These are phyloP conservation scores for Eucalyptus marginata DNA, from an alignment of 345 rosid species.

Conservation along the genomic window DNA sequence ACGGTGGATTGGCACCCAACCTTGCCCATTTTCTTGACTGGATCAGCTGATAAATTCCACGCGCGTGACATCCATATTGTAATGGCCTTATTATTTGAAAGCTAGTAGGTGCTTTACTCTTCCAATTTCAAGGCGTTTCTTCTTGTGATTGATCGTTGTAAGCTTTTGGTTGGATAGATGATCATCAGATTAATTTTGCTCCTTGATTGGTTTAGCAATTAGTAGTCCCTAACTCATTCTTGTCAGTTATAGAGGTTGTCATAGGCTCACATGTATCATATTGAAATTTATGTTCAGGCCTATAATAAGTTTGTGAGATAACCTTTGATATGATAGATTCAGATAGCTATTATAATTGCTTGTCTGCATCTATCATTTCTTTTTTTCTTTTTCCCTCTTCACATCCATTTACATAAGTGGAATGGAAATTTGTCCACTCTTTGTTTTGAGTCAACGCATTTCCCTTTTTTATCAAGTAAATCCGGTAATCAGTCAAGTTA, in stretches of 20 bases:
- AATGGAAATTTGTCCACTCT: not conserved
- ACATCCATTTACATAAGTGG: not conserved
- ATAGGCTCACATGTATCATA: not conserved
- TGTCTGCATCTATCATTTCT: not conserved
- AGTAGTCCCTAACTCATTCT: not conserved
- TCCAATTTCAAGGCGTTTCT: not conserved
- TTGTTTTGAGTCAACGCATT: not conserved
- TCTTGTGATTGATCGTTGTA: not conserved
- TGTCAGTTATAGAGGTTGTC: not conserved
- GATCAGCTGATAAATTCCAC: slow-evolving; percentile 56
- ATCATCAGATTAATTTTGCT: not conserved
- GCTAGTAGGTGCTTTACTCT: not conserved
- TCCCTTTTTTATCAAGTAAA: not conserved
- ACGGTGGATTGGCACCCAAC: slow-evolving; percentile 80
- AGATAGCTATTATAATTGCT: not conserved
- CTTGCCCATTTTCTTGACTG: slow-evolving; percentile 50
- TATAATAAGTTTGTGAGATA: not conserved
- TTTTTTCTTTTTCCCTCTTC: not conserved
- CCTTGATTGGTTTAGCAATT: not conserved
- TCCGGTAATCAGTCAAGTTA: not conserved
- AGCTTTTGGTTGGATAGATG: not conserved
- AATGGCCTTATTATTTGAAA: not conserved
- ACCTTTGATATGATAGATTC: not conserved
- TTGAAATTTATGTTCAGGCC: not conserved
- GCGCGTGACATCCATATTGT: slow-evolving; percentile 27